phyloP scores from a whole-genome alignment of 495 filamentous ascomycete genomes.

The Xylaria flabelliformis region DNA sequence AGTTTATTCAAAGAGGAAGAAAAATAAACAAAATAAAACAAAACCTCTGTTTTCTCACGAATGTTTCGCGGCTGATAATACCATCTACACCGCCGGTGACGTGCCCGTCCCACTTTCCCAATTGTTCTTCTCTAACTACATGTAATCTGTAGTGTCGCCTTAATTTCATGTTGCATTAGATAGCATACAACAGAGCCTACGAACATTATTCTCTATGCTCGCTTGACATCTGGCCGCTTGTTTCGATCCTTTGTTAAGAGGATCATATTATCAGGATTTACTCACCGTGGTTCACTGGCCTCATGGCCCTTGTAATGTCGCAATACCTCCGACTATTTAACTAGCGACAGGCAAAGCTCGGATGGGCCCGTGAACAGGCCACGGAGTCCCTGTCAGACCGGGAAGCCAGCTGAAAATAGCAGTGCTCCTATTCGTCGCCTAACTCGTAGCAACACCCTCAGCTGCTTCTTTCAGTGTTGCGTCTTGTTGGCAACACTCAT shows the following conservation, averaged over 20 bases:
- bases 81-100: constrained; percentile 4
- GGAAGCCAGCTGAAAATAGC: constrained; percentile 28
- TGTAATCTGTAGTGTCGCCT: background rate
- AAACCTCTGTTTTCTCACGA: background rate
- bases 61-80: constrained; percentile 12
- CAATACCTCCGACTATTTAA: constrained; percentile 10
- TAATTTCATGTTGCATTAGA: background rate
- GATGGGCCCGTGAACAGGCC: constrained; percentile 19
- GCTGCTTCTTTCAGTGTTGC: constrained; percentile 20
- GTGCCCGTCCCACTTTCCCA: background rate
- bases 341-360: constrained; percentile 11
- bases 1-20: too few relatives aligned
- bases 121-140: background rate
- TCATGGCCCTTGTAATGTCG: constrained; percentile 10
- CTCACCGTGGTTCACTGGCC: background rate
- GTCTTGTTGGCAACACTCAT: constrained; percentile 14
- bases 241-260: background rate
- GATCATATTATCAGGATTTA: background rate
- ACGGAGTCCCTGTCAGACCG: constrained; percentile 12
- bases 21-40: too few relatives aligned
- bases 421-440: constrained; percentile 28
- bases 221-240: background rate
- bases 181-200: background rate
- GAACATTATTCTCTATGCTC: background rate
- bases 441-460: constrained; percentile 17